Evolutionary conservation across 306 rosid genomes (phyloP).

Genomic region (Glycine latifolia): DNA sequence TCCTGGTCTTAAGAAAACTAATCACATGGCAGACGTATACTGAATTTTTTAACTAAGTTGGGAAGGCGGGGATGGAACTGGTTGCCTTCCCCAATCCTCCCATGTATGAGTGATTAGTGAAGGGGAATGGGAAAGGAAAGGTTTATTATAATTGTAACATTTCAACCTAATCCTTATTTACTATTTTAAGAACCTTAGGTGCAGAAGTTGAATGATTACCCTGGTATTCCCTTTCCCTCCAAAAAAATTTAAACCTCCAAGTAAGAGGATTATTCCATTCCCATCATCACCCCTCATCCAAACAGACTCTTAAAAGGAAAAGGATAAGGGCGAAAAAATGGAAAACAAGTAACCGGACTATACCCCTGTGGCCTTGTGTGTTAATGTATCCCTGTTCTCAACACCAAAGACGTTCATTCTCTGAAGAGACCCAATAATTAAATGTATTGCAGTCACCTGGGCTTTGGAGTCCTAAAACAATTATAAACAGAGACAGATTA

Average conservation of each 20-base stretch:
- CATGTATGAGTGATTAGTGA: slow-evolving; percentile 11
- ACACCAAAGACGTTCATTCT: slow-evolving; percentile 81
- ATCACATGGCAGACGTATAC: background rate
- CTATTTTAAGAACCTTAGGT: background rate
- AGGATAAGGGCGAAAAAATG: background rate
- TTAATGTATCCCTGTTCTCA: slow-evolving; percentile 96
- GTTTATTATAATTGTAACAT: slow-evolving; percentile 12
- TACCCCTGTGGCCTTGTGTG: slow-evolving; percentile 99
- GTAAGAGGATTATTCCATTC: slow-evolving; percentile 15
- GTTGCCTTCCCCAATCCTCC: slow-evolving; percentile 7
- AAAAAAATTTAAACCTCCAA: slow-evolving; percentile 3
- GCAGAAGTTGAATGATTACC: slow-evolving; percentile 21
- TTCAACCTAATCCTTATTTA: slow-evolving; percentile 14
- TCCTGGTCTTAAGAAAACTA: slow-evolving; percentile 28
- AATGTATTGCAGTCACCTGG: slow-evolving; percentile 94
- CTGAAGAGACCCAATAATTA: slow-evolving; percentile 88
- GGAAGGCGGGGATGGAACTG: background rate
- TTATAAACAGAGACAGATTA: slow-evolving; percentile 30
- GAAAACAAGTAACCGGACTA: slow-evolving; percentile 37
- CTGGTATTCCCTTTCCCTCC: slow-evolving; percentile 22
- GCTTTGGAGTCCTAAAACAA: slow-evolving; percentile 89
- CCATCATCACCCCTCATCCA: slow-evolving; percentile 17
- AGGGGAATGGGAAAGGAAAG: slow-evolving; percentile 10
- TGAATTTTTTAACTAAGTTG: background rate
- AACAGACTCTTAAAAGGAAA: slow-evolving; percentile 21